A percentile compares a stretch with the other conserved stretches of the same genome.
phyloP scores from a whole-genome alignment of 31 red algal genomes.

The Porphyra umbilicalis region DNA sequence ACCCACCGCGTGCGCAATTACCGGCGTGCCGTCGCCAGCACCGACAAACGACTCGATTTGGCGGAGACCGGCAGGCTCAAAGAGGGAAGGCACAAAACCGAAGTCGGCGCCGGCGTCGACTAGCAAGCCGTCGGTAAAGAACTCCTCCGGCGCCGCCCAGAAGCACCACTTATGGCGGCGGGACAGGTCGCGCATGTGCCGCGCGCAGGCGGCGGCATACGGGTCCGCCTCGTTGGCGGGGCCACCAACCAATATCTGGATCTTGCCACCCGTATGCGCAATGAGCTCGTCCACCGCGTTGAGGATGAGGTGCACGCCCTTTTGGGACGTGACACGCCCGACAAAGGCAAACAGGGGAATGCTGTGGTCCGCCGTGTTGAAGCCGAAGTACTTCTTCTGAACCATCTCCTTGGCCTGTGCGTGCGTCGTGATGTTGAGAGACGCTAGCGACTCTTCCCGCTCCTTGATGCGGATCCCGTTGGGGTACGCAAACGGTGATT shows the following conservation, averaged over 20 bases:
- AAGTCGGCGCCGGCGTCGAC: slow-evolving; percentile 97
- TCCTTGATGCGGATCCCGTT: slow-evolving; percentile 94
- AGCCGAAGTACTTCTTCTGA: slow-evolving; percentile 91
- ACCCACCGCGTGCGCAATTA: slow-evolving; percentile 87
- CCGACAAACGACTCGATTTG: slow-evolving; percentile 98
- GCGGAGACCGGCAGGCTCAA: slow-evolving; percentile 97
- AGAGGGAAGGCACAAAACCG: slow-evolving; percentile 95
- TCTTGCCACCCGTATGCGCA: slow-evolving; percentile 68
- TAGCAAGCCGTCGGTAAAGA: slow-evolving; percentile 95
- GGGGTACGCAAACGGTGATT: slow-evolving; percentile 92
- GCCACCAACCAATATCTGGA: slow-evolving; percentile 94
- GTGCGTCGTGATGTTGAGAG: slow-evolving; percentile 62
- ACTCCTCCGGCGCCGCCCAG: slow-evolving; percentile 91
- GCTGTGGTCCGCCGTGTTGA: slow-evolving; percentile 60
- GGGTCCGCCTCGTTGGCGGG: slow-evolving; percentile 88
- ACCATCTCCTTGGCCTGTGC: slow-evolving; percentile 81
- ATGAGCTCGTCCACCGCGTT: slow-evolving; percentile 93
- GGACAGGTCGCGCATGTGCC: slow-evolving; percentile 79
- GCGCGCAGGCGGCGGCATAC: slow-evolving; percentile 88
- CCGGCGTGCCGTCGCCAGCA: slow-evolving; percentile 60
- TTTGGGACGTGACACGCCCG: slow-evolving; percentile 95
- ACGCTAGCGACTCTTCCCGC: slow-evolving; percentile 63
- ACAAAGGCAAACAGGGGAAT: slow-evolving; percentile 99
- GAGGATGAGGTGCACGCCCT: slow-evolving; percentile 96
- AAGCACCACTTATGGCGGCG: slow-evolving; percentile 84